These are phyloP conservation scores for Rhinocladiella similis DNA, from an alignment of 2,329 filamentous ascomycete species.

Conservation along the genomic window DNA sequence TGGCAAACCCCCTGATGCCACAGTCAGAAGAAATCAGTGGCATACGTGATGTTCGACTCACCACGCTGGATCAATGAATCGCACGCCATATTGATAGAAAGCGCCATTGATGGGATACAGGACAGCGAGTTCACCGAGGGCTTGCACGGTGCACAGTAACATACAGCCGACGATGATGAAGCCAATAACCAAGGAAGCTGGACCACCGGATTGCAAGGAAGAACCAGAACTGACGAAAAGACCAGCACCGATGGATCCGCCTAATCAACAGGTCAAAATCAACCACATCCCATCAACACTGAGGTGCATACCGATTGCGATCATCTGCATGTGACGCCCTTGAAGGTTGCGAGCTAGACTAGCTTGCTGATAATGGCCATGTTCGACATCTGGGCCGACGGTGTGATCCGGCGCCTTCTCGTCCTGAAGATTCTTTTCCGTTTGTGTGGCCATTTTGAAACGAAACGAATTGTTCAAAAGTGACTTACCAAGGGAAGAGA, in stretches of 20 bases:
- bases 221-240: constrained; percentile 28
- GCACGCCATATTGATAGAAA: constrained; percentile 86
- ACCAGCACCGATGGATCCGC: constrained; percentile 41
- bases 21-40: background rate
- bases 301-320: constrained; percentile 25
- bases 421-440: background rate
- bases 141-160: constrained; percentile 89
- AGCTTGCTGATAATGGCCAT: constrained; percentile 3
- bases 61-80: constrained; percentile 94
- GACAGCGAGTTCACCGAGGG: constrained; percentile 86
- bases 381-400: constrained; percentile 12
- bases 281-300: background rate
- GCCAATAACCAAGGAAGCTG: constrained; percentile 38
- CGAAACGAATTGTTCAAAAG: background rate
- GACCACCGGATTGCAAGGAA: constrained; percentile 39
- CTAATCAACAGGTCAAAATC: constrained; percentile 19
- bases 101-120: constrained; percentile 88
- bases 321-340: constrained; percentile 31
- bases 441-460: constrained; percentile 10
- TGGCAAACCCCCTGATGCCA: constrained; percentile 66
- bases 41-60: constrained; percentile 36
- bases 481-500: background rate
- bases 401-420: constrained; percentile 1
- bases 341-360: constrained; percentile 48
- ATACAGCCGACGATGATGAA: constrained; percentile 67